Evolutionary conservation across 345 rosid species (phyloP), one percentile per base, ranked within the genome.

Genomic region (Ceriops decandra): DNA sequence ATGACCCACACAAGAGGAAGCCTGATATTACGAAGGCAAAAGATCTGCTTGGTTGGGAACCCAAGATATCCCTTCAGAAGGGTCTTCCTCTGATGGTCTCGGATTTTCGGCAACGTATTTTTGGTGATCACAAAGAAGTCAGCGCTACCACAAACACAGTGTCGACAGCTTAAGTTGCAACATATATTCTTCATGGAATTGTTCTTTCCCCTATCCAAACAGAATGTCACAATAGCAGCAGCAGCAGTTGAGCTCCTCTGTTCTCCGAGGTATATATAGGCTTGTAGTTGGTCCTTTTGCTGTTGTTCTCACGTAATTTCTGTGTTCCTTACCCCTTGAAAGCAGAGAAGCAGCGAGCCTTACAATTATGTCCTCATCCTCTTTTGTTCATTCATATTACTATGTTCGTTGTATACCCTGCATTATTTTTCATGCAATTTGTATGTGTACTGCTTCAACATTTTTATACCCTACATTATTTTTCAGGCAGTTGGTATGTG

Each of bases 1-100:
- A 95, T 66, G 99, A 95, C 78, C 99, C 99, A 6, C 99, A 95
- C 90, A 95, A 95, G 90, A 95, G 99, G 82, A 95, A 95, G 82
- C 99, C 99, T 36, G 97, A 95, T 66, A 91, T 95, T 63, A 78
- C 92, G 24, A 90, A 68, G 74, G 99, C 99, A 17, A 95, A 91
- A 72, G 96, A 91, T 51, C 86, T 79, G 9, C 92, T 91, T 2
- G 97, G 96, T 7, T 95, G 99, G 99, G 87, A 86, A 75, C 99
- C 99, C 10, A 95, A 91, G 80, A 85, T 95, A 1, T 79, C 93
- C 35, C 90, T 95, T n/a, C 89, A 86, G n/a, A 81, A 91, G 71
- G 99, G 99, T 72, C 93, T 95, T 17, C 99, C 99, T 7, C 79
- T 85, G 16, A 95, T 95, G 99, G 96, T 95, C 47, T 80, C 88